Conservation (phyloP, 2,329 filamentous ascomycete genomes). For the Colletotrichum phormii region DNA sequence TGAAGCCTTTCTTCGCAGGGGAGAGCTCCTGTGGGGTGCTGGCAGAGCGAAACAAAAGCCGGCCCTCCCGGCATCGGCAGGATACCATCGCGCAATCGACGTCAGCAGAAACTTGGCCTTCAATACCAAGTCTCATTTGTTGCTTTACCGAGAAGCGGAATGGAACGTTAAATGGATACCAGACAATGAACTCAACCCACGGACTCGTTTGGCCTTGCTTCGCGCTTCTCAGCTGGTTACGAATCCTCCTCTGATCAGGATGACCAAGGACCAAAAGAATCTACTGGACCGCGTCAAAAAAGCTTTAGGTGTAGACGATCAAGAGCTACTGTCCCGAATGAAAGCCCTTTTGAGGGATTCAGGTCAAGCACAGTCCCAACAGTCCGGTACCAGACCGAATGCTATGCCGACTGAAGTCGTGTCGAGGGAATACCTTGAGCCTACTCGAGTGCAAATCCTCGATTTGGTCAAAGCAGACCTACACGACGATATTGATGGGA, state of each 20-base stretch:
- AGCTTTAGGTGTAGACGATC: not conserved
- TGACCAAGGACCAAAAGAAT: constrained; percentile 40
- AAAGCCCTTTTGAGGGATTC: not conserved
- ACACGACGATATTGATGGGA: constrained; percentile 44
- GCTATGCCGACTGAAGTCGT: constrained; percentile 9
- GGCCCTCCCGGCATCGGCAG: too few relatives aligned
- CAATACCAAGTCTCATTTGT: constrained; percentile 47
- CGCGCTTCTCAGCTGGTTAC: constrained; percentile 41
- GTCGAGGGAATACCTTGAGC: constrained; percentile 40
- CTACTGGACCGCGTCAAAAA: constrained; percentile 2
- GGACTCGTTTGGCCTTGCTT: constrained; percentile 41
- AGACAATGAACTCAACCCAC: constrained; percentile 44
- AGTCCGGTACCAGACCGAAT: not conserved
- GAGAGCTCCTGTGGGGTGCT: constrained; percentile 1
- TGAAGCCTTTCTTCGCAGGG: not conserved
- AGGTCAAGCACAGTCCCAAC: not conserved
- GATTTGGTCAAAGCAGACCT: constrained; percentile 41
- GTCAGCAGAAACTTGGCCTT: constrained; percentile 44
- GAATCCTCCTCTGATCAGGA: constrained; percentile 45
- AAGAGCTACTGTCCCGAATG: not conserved
- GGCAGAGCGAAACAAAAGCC: not conserved
- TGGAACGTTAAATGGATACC: constrained; percentile 52
- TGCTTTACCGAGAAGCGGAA: constrained; percentile 44
- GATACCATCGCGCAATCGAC: not conserved
- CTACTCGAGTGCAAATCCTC: constrained; percentile 39